These are phyloP conservation scores for Kentomonas sorsogonicus DNA, from an alignment of 208 protist species.

Conservation along the genomic window DNA sequence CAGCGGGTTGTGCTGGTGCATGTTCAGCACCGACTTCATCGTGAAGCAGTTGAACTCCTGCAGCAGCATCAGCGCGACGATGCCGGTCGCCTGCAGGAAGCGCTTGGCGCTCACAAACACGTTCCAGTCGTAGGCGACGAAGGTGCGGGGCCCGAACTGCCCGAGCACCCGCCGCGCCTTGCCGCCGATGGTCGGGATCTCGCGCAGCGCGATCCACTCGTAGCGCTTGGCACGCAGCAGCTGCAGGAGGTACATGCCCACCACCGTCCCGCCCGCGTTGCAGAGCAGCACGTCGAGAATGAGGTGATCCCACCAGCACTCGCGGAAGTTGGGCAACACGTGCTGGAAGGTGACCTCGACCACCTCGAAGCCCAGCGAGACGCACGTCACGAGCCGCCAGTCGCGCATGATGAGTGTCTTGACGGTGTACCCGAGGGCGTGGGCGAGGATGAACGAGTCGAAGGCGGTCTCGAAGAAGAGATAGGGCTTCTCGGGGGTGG, in stretches of 20 bases:
- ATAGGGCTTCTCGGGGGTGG: slow-evolving; percentile 72
- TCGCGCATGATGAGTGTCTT: slow-evolving; percentile 94
- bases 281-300: slow-evolving; percentile 95
- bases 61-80: slow-evolving; percentile 80
- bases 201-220: slow-evolving; percentile 62
- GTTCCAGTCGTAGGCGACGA: slow-evolving; percentile 90
- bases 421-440: slow-evolving; percentile 91
- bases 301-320: slow-evolving; percentile 98
- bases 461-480: slow-evolving; percentile 70
- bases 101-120: slow-evolving; percentile 65
- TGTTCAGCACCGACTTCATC: slow-evolving; percentile 93
- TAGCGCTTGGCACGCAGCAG: slow-evolving; percentile 70
- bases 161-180: slow-evolving; percentile 61
- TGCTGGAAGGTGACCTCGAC: slow-evolving; percentile 94
- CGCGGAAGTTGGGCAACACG: slow-evolving; percentile 94
- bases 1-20: slow-evolving; percentile 81
- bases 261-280: slow-evolving; percentile 92
- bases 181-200: slow-evolving; percentile 50
- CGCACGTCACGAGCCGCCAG: slow-evolving; percentile 75
- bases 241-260: slow-evolving; percentile 77
- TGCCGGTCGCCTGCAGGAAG: slow-evolving; percentile 55
- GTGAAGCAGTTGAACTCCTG: slow-evolving; percentile 96
- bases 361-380: slow-evolving; percentile 93
- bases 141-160: slow-evolving; percentile 83
- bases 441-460: slow-evolving; percentile 94